phyloP scores from a whole-genome alignment of 768 basidiomycete genomes.

The Rhodotorula paludigena region DNA sequence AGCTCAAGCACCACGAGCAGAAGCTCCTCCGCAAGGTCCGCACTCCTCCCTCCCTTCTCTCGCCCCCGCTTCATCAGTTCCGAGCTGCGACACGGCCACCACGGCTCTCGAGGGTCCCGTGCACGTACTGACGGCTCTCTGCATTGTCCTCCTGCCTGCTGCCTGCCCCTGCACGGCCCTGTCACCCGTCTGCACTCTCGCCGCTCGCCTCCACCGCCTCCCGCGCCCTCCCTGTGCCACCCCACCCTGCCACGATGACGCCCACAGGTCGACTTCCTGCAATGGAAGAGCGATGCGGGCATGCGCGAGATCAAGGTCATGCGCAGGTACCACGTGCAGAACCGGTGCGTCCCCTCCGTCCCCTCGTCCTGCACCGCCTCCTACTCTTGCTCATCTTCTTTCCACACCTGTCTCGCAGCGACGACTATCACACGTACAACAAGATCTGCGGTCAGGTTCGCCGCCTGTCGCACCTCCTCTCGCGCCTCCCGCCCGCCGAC shows the following conservation, averaged over 20 bases:
- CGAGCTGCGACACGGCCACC: no score
- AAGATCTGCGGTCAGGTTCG: conserved; percentile 84
- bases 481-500: conserved; percentile 81
- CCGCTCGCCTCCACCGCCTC: background rate
- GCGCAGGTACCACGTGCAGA: conserved; percentile 90
- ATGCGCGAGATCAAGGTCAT: conserved; percentile 87
- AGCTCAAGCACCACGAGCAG: conserved; percentile 94
- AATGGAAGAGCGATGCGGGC: conserved; percentile 97
- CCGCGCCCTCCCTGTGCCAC: no score
- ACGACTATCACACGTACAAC: conserved; percentile 66
- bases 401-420: background rate
- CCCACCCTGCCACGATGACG: background rate
- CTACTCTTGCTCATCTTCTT: background rate
- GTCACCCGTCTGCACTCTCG: no score
- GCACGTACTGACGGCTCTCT: background rate
- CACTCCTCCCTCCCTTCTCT: no score
- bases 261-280: conserved; percentile 87
- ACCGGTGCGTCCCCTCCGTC: conserved; percentile 69
- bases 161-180: no score
- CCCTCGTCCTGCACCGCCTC: background rate
- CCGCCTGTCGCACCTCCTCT: conserved; percentile 76
- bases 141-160: no score
- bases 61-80: no score
- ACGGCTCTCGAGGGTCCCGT: no score
- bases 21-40: conserved; percentile 41